Evolutionary conservation across 1,284 basidiomycete species (phyloP).

Genomic region (Erythrobasidium hasegawianum): DNA sequence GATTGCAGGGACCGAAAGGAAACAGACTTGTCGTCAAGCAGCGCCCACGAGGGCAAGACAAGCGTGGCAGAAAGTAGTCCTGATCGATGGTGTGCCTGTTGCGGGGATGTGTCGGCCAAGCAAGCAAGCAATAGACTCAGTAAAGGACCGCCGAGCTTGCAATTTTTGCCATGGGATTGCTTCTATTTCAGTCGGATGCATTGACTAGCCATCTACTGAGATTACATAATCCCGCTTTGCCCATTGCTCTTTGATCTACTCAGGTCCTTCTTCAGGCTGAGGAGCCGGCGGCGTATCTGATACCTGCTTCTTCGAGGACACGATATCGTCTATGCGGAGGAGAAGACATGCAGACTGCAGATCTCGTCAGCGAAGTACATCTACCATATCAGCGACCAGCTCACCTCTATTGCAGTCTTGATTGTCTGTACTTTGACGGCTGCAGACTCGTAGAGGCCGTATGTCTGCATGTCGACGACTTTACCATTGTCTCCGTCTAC

Average conservation of each 20-base stretch:
- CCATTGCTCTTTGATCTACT: conserved; percentile 3
- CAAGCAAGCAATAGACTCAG: no score
- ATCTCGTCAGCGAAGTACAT: neutral
- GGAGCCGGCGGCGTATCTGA: conserved; percentile 26
- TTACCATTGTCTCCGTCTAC: conserved; percentile 94
- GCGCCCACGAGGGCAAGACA: conserved; percentile 78
- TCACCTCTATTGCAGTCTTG: conserved; percentile 86
- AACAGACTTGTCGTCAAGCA: conserved; percentile 93
- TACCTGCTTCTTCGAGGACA: conserved; percentile 48
- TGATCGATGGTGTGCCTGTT: no score
- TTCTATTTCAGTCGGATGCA: no score
- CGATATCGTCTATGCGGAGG: conserved; percentile 90
- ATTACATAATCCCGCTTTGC: neutral
- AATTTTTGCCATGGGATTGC: no score
- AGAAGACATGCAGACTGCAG: conserved; percentile 76
- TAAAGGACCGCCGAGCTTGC: no score
- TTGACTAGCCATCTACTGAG: no score
- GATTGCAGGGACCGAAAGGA: conserved; percentile 57
- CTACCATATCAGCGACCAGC: neutral
- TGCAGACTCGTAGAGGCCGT: conserved; percentile 89
- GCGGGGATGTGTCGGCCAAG: no score
- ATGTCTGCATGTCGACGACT: conserved; percentile 89
- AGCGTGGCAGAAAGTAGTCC: conserved; percentile 47
- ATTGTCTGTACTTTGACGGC: conserved; percentile 97
- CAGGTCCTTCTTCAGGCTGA: conserved; percentile 28